Evolutionary conservation across 2,329 filamentous ascomycete genomes (phyloP).

Genomic region (Ambrosiella cleistominuta): DNA sequence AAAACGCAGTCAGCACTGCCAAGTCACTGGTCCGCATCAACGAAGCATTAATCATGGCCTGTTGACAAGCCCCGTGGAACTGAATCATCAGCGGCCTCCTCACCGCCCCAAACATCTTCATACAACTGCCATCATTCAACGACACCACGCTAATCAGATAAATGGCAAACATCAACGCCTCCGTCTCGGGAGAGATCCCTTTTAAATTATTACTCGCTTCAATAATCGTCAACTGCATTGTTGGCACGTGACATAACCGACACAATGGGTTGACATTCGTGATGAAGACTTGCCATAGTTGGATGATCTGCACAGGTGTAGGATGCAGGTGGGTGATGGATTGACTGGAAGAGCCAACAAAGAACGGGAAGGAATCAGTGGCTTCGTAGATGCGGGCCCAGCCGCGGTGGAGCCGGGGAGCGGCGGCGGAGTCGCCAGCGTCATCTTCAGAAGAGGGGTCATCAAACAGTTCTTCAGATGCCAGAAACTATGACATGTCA

Average conservation of each 20-base stretch:
- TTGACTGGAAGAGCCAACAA: conserved; percentile 28
- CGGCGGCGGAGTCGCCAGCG: conserved; percentile 23
- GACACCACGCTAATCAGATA: conserved; percentile 42
- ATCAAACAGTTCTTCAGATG: conserved; percentile 28
- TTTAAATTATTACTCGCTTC: conserved; percentile 39
- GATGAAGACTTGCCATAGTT: conserved; percentile 52
- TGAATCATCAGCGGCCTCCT: conserved; percentile 32
- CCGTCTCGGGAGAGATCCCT: conserved; percentile 29
- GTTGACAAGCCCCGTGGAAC: conserved; percentile 41
- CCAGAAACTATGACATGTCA: conserved; percentile 26
- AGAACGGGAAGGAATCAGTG: conserved; percentile 39
- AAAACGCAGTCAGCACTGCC: conserved; percentile 47
- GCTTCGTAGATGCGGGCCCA: conserved; percentile 42
- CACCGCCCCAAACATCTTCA: conserved; percentile 33
- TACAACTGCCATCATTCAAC: conserved; percentile 38
- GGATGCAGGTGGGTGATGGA: conserved; percentile 34
- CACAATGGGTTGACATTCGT: conserved; percentile 52
- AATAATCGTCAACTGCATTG: conserved; percentile 45
- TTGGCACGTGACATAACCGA: conserved; percentile 51
- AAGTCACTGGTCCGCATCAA: conserved; percentile 51
- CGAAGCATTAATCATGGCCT: conserved; percentile 47
- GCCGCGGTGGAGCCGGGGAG: conserved; percentile 37
- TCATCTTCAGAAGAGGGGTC: conserved; percentile 36
- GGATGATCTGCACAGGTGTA: conserved; percentile 39
- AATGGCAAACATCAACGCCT: conserved; percentile 51